Evolutionary conservation across 179 eudicot species (phyloP).

Genomic region (Beta corolliflora): DNA sequence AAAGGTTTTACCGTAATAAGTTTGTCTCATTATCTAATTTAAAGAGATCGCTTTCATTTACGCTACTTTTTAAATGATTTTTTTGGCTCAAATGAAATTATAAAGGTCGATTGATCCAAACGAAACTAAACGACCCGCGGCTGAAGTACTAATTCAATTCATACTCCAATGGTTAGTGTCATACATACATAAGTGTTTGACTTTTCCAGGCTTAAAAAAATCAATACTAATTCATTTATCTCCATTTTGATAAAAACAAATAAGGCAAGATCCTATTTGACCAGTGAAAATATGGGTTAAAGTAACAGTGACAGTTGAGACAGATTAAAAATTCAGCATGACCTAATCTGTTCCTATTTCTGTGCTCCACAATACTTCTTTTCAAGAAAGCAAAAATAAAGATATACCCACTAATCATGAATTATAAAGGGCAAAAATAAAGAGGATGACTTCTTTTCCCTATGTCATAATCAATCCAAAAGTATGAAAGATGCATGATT

Average conservation of each 20-base stretch:
- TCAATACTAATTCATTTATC: not conserved
- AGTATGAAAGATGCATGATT: slow-evolving; percentile 6
- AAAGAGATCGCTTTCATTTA: no score
- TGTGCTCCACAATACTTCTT: slow-evolving; percentile 16
- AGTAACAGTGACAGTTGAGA: slow-evolving; percentile 1
- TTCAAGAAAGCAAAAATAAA: slow-evolving; percentile 16
- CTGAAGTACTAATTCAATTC: no score
- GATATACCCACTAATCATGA: slow-evolving; percentile 23
- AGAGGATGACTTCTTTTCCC: slow-evolving; percentile 15
- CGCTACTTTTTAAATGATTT: no score
- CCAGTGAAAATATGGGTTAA: not conserved
- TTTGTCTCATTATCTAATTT: no score
- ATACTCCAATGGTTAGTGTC: not conserved
- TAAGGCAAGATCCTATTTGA: not conserved
- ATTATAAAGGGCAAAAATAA: slow-evolving; percentile 13
- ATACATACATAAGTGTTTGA: no score
- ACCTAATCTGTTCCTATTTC: slow-evolving; percentile 16
- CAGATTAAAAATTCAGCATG: slow-evolving; percentile 4
- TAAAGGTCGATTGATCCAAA: no score
- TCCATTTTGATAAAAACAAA: not conserved
- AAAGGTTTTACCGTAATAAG: no score
- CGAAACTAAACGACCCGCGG: no score
- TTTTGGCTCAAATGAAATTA: no score
- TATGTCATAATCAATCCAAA: slow-evolving; percentile 7
- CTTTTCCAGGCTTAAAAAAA: not conserved